Evolutionary conservation across 108 stramenopile species (phyloP).

Genomic region (Nitzschia sp.): DNA sequence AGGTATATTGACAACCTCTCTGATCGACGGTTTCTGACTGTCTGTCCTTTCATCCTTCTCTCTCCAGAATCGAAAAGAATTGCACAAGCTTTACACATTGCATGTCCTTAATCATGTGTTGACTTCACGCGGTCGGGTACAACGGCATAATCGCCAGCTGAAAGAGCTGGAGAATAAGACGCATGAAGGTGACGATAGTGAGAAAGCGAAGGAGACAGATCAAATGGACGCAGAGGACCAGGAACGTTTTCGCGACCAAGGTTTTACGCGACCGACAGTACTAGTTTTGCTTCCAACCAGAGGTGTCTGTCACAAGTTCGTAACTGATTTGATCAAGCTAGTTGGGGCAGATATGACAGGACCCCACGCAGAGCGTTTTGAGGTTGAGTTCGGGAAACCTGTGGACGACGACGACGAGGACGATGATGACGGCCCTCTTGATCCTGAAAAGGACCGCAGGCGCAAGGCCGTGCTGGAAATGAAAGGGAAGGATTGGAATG

Average conservation of each 20-base stretch:
- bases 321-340: conserved; percentile 52
- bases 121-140: conserved; percentile 60
- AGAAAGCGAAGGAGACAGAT: neutral
- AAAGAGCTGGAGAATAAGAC: conserved; percentile 36
- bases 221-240: conserved; percentile 15
- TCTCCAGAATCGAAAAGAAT: conserved; percentile 47
- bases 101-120: conserved; percentile 82
- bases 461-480: conserved; percentile 48
- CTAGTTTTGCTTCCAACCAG: conserved; percentile 82
- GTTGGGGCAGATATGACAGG: conserved; percentile 34
- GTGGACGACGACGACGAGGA: conserved; percentile 38
- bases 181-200: conserved; percentile 20
- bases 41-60: neutral
- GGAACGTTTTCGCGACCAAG: conserved; percentile 72
- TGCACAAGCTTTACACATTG: conserved; percentile 48
- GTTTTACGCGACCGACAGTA: conserved; percentile 83
- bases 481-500: conserved; percentile 88
- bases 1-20: no score
- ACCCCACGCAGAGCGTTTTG: conserved; percentile 65
- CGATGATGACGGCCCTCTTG: conserved; percentile 22
- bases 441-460: conserved; percentile 25
- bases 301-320: conserved; percentile 67
- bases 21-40: no score
- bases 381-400: conserved; percentile 63
- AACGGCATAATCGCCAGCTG: conserved; percentile 63